phyloP scores from a whole-genome alignment of 2,329 filamentous ascomycete species.

The Aureobasidium musti region DNA sequence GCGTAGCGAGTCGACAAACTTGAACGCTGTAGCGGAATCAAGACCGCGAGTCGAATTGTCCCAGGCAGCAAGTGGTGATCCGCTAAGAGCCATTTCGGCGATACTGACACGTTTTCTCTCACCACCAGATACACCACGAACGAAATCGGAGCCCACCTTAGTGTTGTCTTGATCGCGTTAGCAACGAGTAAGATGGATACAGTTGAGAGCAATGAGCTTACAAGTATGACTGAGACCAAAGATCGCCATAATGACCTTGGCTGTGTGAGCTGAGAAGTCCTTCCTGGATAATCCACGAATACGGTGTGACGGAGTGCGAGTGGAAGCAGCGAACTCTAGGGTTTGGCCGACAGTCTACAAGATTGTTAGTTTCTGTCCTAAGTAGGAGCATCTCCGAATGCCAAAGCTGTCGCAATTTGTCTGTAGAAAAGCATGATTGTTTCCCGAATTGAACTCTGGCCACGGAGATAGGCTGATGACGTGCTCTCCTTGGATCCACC shows the following conservation, averaged over 20 bases:
- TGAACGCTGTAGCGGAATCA: slow-evolving; percentile 59
- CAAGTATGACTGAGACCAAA: slow-evolving; percentile 59
- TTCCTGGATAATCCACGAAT: slow-evolving; percentile 59
- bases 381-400: too few species aligned
- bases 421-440: too few species aligned
- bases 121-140: slow-evolving; percentile 63
- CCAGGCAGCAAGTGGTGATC: slow-evolving; percentile 47
- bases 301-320: slow-evolving; percentile 55
- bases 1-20: slow-evolving; percentile 58
- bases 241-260: slow-evolving; percentile 53
- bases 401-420: too few species aligned
- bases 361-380: too few species aligned
- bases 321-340: slow-evolving; percentile 57
- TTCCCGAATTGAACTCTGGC: too few species aligned
- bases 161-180: too few species aligned
- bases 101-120: slow-evolving; percentile 61
- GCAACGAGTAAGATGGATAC: too few species aligned
- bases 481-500: too few species aligned
- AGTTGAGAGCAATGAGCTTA: too few species aligned
- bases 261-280: slow-evolving; percentile 59
- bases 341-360: slow-evolving; percentile 62
- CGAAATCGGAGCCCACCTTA: slow-evolving; percentile 60
- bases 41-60: slow-evolving; percentile 55
- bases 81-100: slow-evolving; percentile 53
- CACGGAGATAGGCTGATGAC: too few species aligned